Conservation (phyloP, 2,329 filamentous ascomycete genomes). For the Aureobasidium sp. region DNA sequence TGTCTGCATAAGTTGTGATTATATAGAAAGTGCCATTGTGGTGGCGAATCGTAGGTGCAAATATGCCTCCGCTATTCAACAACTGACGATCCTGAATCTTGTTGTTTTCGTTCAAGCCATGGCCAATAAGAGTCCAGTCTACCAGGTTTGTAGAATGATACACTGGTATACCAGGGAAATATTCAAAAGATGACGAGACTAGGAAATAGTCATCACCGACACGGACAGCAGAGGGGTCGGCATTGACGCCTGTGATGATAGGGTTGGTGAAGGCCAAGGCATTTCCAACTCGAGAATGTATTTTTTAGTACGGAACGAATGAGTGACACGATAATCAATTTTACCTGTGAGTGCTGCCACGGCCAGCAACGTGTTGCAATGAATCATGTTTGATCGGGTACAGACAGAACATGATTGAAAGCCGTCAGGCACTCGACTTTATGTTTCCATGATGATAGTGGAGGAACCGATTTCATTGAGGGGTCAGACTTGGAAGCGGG, state of each 20-base stretch:
- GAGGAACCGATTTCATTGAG: background rate
- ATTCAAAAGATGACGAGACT: background rate
- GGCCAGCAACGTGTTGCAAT: background rate
- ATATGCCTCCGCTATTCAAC: background rate
- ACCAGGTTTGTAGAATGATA: background rate
- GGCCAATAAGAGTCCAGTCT: background rate
- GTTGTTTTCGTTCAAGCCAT: conserved; percentile 1
- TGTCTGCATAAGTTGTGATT: conserved; percentile 3
- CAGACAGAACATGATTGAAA: too few relatives aligned
- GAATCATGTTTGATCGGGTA: background rate
- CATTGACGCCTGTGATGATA: background rate
- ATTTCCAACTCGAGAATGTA: background rate
- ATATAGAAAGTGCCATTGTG: background rate
- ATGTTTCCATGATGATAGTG: background rate
- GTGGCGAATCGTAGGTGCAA: background rate
- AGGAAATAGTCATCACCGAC: background rate
- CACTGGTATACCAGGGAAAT: background rate
- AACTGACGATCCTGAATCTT: background rate
- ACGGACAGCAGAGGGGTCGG: background rate
- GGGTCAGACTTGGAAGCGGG: background rate
- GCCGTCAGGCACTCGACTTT: background rate
- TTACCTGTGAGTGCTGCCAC: background rate
- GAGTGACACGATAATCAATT: background rate
- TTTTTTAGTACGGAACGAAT: background rate
- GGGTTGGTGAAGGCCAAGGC: background rate